Evolutionary conservation across 2,329 filamentous ascomycete genomes (phyloP).

Genomic region (Exophiala xenobiotica): DNA sequence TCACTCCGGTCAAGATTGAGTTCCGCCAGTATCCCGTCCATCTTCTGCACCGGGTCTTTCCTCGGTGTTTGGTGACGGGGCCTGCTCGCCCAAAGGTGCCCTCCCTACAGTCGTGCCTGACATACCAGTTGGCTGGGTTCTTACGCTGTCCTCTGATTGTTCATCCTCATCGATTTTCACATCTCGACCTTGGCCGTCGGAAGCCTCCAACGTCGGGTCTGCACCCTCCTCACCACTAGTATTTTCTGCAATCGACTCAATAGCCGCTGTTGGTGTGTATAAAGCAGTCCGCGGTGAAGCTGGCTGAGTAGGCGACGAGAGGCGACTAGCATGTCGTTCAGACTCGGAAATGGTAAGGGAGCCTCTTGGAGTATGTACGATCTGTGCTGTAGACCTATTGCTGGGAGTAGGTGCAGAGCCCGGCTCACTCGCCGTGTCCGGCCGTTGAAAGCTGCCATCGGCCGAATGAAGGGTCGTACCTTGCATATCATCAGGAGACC

Average conservation of each 20-base stretch:
- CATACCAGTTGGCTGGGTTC: too few relatives aligned
- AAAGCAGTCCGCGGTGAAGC: constrained; percentile 1
- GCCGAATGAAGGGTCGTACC: not conserved
- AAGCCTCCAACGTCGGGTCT: too few relatives aligned
- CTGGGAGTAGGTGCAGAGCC: not conserved
- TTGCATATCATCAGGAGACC: constrained; percentile 49
- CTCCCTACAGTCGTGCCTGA: too few relatives aligned
- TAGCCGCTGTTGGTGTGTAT: constrained; percentile 5
- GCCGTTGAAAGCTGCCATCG: not conserved
- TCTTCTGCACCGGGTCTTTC: not conserved
- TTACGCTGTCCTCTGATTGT: too few relatives aligned
- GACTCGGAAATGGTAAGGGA: constrained; percentile 21
- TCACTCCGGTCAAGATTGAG: not conserved
- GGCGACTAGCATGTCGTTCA: constrained; percentile 5
- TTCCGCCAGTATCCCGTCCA: constrained; percentile 1
- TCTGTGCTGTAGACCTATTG: not conserved
- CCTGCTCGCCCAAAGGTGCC: not conserved
- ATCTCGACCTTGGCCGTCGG: too few relatives aligned
- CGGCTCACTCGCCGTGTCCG: constrained; percentile 1
- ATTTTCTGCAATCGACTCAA: constrained; percentile 10
- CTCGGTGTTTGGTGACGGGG: not conserved
- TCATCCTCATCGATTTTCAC: too few relatives aligned
- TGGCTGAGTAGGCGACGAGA: not conserved
- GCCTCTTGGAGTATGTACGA: constrained; percentile 14
- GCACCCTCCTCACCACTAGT: not conserved